Evolutionary conservation across 1,284 basidiomycete species (phyloP), one percentile per base, ranked within the genome.

Genomic region (Trichosporon sp.): DNA sequence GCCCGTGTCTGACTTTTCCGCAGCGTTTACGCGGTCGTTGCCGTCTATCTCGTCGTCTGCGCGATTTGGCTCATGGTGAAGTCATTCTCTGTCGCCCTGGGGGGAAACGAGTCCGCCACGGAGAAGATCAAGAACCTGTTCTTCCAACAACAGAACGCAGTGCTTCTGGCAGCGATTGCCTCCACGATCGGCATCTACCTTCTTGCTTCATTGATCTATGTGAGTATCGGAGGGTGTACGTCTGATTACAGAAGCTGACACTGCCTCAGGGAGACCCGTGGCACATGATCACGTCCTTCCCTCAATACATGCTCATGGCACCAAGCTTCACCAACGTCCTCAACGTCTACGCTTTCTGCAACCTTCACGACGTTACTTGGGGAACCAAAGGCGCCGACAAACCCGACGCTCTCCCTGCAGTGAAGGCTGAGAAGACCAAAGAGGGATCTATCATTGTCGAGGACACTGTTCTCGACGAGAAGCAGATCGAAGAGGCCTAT

Each of bases 231-330:
- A 31, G 13, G n/a, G n/a, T n/a, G n/a, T n/a, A n/a, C n/a, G n/a
- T n/a, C 60, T n/a, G 31, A 18, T 6, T 47, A 11, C 32, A 7
- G 34, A 34, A 15, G 18, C 60, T 62, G 32, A 62, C 73, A 51
- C 15, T 44, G 15, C 11, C n/a, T 7, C 44, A 94, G 91, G 88
- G 91, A 70, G 95, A 98, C 83, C 95, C 95, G 6, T 98, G 95
- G 95, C 95, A 98, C 81, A 92, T 99, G 90, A 89, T 96, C 82
- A 93, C 92, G n/a, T 95, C 92, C 77, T 95, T 98, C 87, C 86
- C 91, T 75, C 95, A 97, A 82, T 98, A 97, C 81, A 85, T 97
- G 74, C 89, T 90, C 73, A 83, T 97, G 66, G 95, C 94, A 18
- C 92, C 92, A 0, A 93, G 91, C 75, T 95, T 96, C 84, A 94